Evolutionary conservation across 495 filamentous ascomycete species (phyloP).

Genomic region (Aspergillus sparsus): DNA sequence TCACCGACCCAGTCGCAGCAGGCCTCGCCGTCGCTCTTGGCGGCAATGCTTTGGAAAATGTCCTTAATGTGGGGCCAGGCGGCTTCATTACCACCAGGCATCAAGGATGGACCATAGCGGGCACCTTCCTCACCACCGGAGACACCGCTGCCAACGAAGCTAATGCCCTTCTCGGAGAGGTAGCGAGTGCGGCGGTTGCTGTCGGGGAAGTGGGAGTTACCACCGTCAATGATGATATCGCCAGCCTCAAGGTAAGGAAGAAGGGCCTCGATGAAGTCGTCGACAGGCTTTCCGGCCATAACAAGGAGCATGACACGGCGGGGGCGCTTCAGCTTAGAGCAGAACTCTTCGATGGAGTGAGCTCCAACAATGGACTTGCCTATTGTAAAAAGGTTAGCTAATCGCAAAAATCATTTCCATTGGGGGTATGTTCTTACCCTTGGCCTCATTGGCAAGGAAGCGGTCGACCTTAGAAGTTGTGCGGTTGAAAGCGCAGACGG

Average conservation of each 20-base stretch:
- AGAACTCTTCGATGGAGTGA: slow-evolving; percentile 90
- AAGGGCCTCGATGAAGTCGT: slow-evolving; percentile 96
- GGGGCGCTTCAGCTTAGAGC: slow-evolving; percentile 92
- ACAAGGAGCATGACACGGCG: slow-evolving; percentile 97
- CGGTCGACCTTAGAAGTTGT: slow-evolving; percentile 96
- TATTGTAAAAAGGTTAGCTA: slow-evolving; percentile 26
- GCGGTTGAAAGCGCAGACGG: slow-evolving; percentile 95
- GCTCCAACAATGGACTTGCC: slow-evolving; percentile 92
- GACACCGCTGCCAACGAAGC: slow-evolving; percentile 95
- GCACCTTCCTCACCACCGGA: slow-evolving; percentile 99
- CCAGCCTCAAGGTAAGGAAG: slow-evolving; percentile 86
- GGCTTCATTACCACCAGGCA: slow-evolving; percentile 97
- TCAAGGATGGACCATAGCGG: slow-evolving; percentile 93
- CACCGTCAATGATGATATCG: slow-evolving; percentile 99
- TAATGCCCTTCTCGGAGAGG: slow-evolving; percentile 81
- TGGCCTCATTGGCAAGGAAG: slow-evolving; percentile 91
- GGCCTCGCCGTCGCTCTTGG: slow-evolving; percentile 93
- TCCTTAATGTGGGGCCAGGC: slow-evolving; percentile 99
- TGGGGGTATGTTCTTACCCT: slow-evolving; percentile 55
- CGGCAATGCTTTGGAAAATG: slow-evolving; percentile 95
- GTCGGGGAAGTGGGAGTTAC: slow-evolving; percentile 99
- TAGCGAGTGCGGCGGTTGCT: slow-evolving; percentile 93
- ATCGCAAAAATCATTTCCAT: background rate
- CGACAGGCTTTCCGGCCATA: slow-evolving; percentile 95
- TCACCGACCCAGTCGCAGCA: slow-evolving; percentile 99